Conservation (phyloP, 768 basidiomycete species). For the Mycena belliarum region DNA sequence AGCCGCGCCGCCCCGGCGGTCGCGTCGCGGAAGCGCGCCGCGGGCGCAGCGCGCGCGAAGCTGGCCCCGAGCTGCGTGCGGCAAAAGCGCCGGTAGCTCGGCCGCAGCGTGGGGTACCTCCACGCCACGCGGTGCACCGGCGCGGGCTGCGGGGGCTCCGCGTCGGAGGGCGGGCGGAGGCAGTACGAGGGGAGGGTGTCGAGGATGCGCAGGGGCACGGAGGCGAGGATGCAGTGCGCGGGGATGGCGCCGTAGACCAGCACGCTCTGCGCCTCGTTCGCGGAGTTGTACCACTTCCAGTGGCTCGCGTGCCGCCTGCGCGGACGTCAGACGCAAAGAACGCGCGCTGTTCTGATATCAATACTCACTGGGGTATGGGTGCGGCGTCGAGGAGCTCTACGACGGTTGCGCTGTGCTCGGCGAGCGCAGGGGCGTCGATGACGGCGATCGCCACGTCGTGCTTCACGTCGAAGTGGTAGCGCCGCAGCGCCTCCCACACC, state of each 20-base stretch:
- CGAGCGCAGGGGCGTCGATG: constrained; percentile 66
- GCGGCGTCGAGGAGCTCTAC: constrained; percentile 60
- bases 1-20: constrained; percentile 69
- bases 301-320: constrained; percentile 60
- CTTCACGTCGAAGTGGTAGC: constrained; percentile 72
- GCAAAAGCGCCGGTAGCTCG: constrained; percentile 70
- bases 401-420: constrained; percentile 61
- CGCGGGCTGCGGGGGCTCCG: constrained; percentile 20
- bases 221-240: constrained; percentile 62
- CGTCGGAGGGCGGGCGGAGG: constrained; percentile 34
- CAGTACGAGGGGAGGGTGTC: constrained; percentile 76
- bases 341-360: too few relatives aligned
- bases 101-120: constrained; percentile 56
- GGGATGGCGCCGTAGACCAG: constrained; percentile 73
- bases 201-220: constrained; percentile 67
- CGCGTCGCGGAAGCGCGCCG: constrained; percentile 62
- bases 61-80: constrained; percentile 64
- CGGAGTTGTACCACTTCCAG: constrained; percentile 78
- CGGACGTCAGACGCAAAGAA: too few relatives aligned
- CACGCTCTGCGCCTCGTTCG: constrained; percentile 74
- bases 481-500: constrained; percentile 76
- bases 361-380: constrained; percentile 54
- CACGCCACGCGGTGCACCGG: constrained; percentile 38
- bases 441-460: constrained; percentile 78
- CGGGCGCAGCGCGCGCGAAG: constrained; percentile 56